Percentiles rank a stretch among this genome's conserved stretches.
Conservation (phyloP, 805 yeast species). For the Groenewaldozyma salmanticensis region DNA sequence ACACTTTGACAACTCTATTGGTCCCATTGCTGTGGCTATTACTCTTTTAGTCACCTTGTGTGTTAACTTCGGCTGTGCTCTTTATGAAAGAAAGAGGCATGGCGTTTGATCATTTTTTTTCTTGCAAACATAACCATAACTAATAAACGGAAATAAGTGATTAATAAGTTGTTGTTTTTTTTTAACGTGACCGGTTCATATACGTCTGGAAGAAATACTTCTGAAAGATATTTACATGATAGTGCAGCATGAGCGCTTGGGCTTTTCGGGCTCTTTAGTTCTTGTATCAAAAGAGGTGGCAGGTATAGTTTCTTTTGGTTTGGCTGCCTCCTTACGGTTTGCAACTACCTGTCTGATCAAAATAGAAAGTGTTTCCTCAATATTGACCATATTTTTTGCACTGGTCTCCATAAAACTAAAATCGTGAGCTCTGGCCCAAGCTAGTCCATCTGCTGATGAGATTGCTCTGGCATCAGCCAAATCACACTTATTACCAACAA, state of each 20-base stretch:
- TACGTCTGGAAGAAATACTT: background rate
- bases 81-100: constrained; percentile 4
- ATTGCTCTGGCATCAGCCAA: constrained; percentile 49
- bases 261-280: background rate
- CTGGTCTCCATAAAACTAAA: constrained; percentile 80
- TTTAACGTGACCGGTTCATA: background rate
- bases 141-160: background rate
- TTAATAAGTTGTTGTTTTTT: background rate
- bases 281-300: background rate
- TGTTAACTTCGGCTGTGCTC: constrained; percentile 53
- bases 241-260: background rate
- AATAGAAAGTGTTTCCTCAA: constrained; percentile 64
- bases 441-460: constrained; percentile 40
- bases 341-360: constrained; percentile 45
- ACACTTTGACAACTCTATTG: constrained; percentile 82
- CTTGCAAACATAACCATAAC: no score
- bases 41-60: constrained; percentile 59
- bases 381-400: constrained; percentile 78
- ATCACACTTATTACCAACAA: constrained; percentile 64
- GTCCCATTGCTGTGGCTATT: constrained; percentile 71
- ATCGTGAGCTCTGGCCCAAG: constrained; percentile 50
- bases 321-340: constrained; percentile 6
- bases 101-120: constrained; percentile 1
- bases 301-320: background rate
- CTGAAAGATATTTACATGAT: background rate